phyloP scores from a whole-genome alignment of 2,329 filamentous ascomycete species.

The Cercospora zeae-maydis region DNA sequence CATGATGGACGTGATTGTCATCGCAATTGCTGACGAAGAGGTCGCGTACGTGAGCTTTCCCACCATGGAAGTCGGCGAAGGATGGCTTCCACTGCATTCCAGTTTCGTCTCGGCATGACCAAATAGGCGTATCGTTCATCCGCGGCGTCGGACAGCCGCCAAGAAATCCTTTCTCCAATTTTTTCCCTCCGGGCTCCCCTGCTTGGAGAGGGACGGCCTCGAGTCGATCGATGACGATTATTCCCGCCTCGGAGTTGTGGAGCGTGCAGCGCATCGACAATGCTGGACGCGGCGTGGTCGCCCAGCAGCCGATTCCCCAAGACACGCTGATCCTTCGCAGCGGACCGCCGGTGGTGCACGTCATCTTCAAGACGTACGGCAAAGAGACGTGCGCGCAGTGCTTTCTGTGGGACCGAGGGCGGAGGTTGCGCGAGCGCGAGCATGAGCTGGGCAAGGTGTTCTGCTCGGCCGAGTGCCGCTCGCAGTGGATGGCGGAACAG shows the following conservation, averaged over 20 bases:
- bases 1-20: too few species aligned
- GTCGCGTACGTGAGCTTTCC: too few species aligned
- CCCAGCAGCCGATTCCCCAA: constrained; percentile 35
- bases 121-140: too few species aligned
- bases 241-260: constrained; percentile 29
- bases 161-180: neutral
- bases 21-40: too few species aligned
- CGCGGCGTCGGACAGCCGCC: neutral
- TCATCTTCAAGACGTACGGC: constrained; percentile 46
- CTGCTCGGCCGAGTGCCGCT: constrained; percentile 39
- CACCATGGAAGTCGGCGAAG: too few species aligned
- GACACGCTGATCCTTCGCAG: constrained; percentile 40
- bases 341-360: constrained; percentile 39
- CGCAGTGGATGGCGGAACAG: constrained; percentile 35
- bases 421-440: constrained; percentile 41
- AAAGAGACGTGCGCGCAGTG: constrained; percentile 50
- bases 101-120: too few species aligned
- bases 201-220: neutral
- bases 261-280: constrained; percentile 41
- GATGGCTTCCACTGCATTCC: too few species aligned
- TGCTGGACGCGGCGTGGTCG: constrained; percentile 47
- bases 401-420: constrained; percentile 46
- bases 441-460: constrained; percentile 42
- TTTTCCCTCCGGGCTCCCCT: neutral
- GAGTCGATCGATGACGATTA: constrained; percentile 10